Evolutionary conservation across 352 stramenopile genomes (phyloP).

Genomic region (Halophytophthora batemanensis): DNA sequence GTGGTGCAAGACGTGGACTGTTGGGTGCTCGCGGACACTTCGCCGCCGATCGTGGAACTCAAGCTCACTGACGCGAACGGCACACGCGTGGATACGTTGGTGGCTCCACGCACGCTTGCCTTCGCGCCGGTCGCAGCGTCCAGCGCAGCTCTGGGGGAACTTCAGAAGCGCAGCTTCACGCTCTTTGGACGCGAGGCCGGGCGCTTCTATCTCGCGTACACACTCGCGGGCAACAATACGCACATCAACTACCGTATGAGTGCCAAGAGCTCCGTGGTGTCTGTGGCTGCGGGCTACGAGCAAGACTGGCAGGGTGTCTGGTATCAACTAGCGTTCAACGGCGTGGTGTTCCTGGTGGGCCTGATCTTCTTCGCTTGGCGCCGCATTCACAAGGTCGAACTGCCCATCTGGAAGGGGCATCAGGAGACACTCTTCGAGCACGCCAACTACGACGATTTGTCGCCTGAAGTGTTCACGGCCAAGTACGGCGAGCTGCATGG

Average conservation of each 20-base stretch:
- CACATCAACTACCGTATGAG: slow-evolving; percentile 44
- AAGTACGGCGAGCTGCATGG: slow-evolving; percentile 53
- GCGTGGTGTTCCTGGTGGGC: slow-evolving; percentile 44
- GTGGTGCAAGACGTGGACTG: slow-evolving; percentile 45
- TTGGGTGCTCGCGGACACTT: slow-evolving; percentile 30
- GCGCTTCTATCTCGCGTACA: slow-evolving; percentile 61
- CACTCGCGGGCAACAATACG: slow-evolving; percentile 30
- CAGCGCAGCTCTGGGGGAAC: slow-evolving; percentile 15
- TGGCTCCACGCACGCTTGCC: slow-evolving; percentile 32
- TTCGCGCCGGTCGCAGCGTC: slow-evolving; percentile 23
- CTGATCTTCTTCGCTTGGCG: slow-evolving; percentile 66
- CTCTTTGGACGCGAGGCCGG: slow-evolving; percentile 35
- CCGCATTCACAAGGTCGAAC: slow-evolving; percentile 42
- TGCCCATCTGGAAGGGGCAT: slow-evolving; percentile 66
- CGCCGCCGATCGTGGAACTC: slow-evolving; percentile 46
- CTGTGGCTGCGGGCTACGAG: slow-evolving; percentile 37
- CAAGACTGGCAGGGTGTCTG: slow-evolving; percentile 66
- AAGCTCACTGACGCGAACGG: slow-evolving; percentile 39
- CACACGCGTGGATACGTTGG: slow-evolving; percentile 26
- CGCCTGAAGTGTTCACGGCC: slow-evolving; percentile 30
- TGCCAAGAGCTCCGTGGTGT: slow-evolving; percentile 48
- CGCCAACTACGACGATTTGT: slow-evolving; percentile 65
- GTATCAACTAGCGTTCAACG: slow-evolving; percentile 64
- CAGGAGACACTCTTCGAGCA: slow-evolving; percentile 66
- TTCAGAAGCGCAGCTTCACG: slow-evolving; percentile 38